These are phyloP conservation scores for Stereocaulon alpinum DNA, from an alignment of 495 filamentous ascomycete species.

Conservation along the genomic window DNA sequence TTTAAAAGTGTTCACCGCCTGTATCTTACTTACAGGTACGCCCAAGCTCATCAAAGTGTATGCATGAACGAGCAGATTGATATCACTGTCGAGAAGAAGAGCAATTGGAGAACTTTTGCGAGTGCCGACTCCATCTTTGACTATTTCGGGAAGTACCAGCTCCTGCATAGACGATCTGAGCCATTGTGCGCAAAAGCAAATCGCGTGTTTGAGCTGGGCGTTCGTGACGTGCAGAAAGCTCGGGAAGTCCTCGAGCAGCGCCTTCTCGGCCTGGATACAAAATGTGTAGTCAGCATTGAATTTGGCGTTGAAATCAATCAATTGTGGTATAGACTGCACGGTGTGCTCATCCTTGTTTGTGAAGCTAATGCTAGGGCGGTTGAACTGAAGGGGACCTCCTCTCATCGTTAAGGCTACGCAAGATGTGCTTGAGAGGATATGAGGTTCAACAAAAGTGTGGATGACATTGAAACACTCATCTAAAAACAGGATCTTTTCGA, in stretches of 20 bases:
- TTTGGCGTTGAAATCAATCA: neutral
- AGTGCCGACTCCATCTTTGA: neutral
- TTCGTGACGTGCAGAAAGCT: neutral
- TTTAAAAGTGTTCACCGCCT: neutral
- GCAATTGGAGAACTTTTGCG: constrained; percentile 24
- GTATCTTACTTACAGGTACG: constrained; percentile 21
- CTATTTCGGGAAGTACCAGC: neutral
- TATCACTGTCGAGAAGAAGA: constrained; percentile 29
- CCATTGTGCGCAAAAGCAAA: neutral
- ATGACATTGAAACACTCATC: neutral
- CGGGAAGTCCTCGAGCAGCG: neutral
- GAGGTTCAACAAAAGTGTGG: neutral
- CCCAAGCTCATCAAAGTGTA: constrained; percentile 25
- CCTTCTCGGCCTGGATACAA: neutral
- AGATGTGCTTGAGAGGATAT: neutral
- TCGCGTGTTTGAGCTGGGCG: neutral
- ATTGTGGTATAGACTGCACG: neutral
- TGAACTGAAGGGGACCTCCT: neutral
- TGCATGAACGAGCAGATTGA: constrained; percentile 26
- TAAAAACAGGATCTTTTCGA: neutral
- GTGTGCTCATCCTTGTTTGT: neutral
- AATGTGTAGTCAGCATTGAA: neutral
- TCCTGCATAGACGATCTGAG: neutral
- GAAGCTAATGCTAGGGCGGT: neutral
- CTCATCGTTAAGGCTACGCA: neutral